Evolutionary conservation across 1,284 basidiomycete species (phyloP).

Genomic region (Pyrrhoderma lamaoense): DNA sequence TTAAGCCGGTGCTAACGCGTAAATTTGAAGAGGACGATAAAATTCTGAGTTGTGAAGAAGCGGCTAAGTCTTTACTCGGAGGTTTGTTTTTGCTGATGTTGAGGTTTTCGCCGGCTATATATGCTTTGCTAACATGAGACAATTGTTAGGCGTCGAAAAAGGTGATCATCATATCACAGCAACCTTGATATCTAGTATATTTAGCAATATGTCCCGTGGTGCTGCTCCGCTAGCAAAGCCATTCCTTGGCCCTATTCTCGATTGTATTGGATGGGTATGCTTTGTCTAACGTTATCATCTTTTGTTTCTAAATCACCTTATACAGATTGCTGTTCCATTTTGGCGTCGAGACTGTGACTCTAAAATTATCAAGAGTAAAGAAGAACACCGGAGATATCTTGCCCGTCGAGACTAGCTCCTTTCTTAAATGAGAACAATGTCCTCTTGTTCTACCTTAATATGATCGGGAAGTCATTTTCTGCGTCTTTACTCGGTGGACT

Average conservation of each 20-base stretch:
- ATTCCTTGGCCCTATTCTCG: conserved; percentile 45
- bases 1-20: conserved; percentile 74
- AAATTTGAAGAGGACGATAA: conserved; percentile 79
- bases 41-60: conserved; percentile 58
- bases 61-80: conserved; percentile 55
- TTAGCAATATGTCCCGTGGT: conserved; percentile 65
- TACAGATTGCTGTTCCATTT: no score
- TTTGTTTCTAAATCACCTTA: no score
- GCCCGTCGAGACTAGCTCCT: no score
- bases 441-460: no score
- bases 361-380: no score
- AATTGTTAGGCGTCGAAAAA: conserved; percentile 62
- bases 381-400: no score
- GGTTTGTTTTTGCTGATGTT: conserved; percentile 37
- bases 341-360: no score
- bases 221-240: conserved; percentile 58
- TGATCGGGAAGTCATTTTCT: no score
- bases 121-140: no score
- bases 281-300: no score
- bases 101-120: background rate
- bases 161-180: conserved; percentile 74
- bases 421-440: no score
- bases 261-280: conserved; percentile 28
- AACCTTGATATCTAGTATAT: conserved; percentile 61
- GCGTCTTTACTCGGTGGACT: no score